Evolutionary conservation across 129 eudicot species (phyloP).

Genomic region (Chrysanthemum seticuspe): DNA sequence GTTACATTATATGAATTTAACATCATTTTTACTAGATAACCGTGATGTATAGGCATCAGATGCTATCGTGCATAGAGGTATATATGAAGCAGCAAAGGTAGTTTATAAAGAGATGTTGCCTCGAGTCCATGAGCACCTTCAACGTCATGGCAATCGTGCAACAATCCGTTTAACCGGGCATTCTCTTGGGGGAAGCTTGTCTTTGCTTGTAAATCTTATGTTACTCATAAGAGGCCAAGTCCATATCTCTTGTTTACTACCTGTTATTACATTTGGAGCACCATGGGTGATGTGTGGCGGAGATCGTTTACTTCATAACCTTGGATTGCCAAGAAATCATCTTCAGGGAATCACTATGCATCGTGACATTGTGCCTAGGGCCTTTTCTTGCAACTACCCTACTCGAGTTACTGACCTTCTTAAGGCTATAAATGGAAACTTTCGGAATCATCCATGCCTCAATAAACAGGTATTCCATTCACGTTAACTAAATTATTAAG

Average conservation of each 20-base stretch:
- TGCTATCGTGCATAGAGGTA: constrained; percentile 82
- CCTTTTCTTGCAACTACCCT: constrained; percentile 80
- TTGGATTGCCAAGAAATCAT: constrained; percentile 69
- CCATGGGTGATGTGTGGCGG: constrained; percentile 92
- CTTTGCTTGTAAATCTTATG: constrained; percentile 79
- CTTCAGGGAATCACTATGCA: constrained; percentile 74
- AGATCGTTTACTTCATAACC: constrained; percentile 53
- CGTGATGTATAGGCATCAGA: constrained; percentile 53
- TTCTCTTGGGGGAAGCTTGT: constrained; percentile 93
- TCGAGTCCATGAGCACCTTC: constrained; percentile 51
- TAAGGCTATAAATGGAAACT: constrained; percentile 75
- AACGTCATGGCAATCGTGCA: constrained; percentile 59
- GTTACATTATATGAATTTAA: neutral
- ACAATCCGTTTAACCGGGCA: constrained; percentile 84
- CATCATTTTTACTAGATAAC: neutral
- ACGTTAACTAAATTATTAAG: too few relatives aligned
- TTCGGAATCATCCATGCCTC: constrained; percentile 77
- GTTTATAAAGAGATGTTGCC: constrained; percentile 83
- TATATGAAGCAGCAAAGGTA: constrained; percentile 91
- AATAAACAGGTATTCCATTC: constrained; percentile 47
- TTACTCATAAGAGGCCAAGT: constrained; percentile 68
- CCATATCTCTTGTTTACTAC: constrained; percentile 59
- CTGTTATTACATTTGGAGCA: constrained; percentile 84
- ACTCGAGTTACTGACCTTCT: constrained; percentile 62
- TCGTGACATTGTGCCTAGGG: constrained; percentile 82